Evolutionary conservation across 2,329 filamentous ascomycete species (phyloP), one percentile per base, ranked within the genome.

Genomic region (Onygena corvina): DNA sequence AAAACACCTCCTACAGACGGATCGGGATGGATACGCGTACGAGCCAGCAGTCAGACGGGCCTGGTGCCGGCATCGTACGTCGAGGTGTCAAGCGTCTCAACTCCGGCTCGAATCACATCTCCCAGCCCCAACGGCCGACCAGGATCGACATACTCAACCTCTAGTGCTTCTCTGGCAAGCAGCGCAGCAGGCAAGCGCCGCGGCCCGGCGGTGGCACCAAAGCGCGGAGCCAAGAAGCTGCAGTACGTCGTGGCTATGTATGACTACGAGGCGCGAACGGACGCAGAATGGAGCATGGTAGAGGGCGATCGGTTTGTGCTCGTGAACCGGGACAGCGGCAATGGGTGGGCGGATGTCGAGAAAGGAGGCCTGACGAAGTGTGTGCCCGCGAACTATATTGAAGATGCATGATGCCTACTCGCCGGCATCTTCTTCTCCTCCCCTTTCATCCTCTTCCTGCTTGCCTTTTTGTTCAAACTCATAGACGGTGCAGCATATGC

Each of bases 271-370:
- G 87, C 90, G 14, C 82, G 87, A 59, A 88, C 81, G 56, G 86
- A 93, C 4, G 77, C 80, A 5, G 92, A 98, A 68, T 88, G 90
- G 66, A 87, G 76, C 60, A 98, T 98, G 86, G 64, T 65, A 0
- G 90, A 94, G 66, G 92, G 92, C 0, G 92, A 98, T 67, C 77
- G 81, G 47, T 93, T 98, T 60, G 88, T 98, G 33, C 72, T 98
- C 27, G 80, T 95, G 53, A 88, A 82, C 59, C 81, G 86, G 50
- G 90, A 96, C 62, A 77, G 81, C 0, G 92, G 92, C 1, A 92
- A 96, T 69, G 92, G 92, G 0, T 98, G 92, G 92, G 86, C 83
- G 23, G 92, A 96, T 70, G 92, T 98, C 14, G 92, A 96, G 71
- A 88, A 86, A 66, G 88, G 86, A 14, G 89, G 89, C 1, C 72